Evolutionary conservation across 2,329 filamentous ascomycete genomes (phyloP).

Genomic region (Lomentospora prolificans): DNA sequence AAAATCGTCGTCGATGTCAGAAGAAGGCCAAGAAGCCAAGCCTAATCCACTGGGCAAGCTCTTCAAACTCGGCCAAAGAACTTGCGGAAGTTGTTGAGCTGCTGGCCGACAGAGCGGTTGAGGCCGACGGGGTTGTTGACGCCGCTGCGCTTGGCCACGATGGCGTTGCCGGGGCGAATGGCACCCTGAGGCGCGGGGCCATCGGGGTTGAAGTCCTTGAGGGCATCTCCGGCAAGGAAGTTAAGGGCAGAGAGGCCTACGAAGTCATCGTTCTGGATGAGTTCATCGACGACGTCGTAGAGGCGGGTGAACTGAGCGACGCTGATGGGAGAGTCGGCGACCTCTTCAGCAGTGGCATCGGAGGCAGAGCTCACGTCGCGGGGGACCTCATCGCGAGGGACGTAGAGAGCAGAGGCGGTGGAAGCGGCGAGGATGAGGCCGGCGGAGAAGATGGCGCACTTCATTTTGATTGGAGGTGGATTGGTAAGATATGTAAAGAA

Average conservation of each 20-base stretch:
- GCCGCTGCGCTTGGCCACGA: not conserved
- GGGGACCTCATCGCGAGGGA: not conserved
- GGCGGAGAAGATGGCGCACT: slow-evolving; percentile 4
- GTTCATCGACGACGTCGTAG: not conserved
- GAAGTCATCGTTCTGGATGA: not conserved
- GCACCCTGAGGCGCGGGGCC: not conserved
- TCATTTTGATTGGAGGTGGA: slow-evolving; percentile 3
- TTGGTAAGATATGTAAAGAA: not conserved
- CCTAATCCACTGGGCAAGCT: not conserved
- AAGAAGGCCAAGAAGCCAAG: not conserved
- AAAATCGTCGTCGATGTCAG: not conserved
- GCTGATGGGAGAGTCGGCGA: not conserved
- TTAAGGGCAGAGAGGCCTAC: slow-evolving; percentile 1
- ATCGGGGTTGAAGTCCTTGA: not conserved
- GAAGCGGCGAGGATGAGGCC: slow-evolving; percentile 2
- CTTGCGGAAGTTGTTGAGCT: not conserved
- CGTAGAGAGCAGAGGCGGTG: slow-evolving; percentile 1
- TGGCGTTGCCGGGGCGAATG: not conserved
- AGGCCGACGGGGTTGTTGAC: too few species aligned
- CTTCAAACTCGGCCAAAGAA: not conserved
- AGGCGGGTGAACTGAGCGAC: slow-evolving; percentile 1
- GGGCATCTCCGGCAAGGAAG: slow-evolving; percentile 1
- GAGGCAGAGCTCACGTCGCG: not conserved
- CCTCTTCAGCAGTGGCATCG: not conserved
- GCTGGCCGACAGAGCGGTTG: not conserved